A percentile compares a stretch with the other conserved stretches of the same genome.
phyloP scores from a whole-genome alignment of 768 basidiomycete species.

The Pleurotus platypus region DNA sequence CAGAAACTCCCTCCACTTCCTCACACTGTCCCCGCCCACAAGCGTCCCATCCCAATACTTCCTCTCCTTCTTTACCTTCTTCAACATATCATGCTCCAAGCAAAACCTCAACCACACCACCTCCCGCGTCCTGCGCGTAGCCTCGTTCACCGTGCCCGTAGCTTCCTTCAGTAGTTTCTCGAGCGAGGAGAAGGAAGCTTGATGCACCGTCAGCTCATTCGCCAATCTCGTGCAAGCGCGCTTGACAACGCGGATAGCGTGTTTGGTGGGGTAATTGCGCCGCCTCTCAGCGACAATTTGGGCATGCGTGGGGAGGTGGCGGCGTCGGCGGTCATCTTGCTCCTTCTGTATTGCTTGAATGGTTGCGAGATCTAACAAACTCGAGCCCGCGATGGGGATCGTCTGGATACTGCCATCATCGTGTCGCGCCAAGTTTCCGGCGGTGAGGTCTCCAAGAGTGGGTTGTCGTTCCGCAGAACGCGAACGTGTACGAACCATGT shows the following conservation, averaged over 20 bases:
- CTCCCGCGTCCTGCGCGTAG: slow-evolving; percentile 10
- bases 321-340: background rate
- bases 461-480: background rate
- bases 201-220: slow-evolving; percentile 11
- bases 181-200: slow-evolving; percentile 14
- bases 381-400: no score
- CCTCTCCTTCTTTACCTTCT: slow-evolving; percentile 19
- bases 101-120: slow-evolving; percentile 14
- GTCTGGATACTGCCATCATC: no score
- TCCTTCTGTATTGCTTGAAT: background rate
- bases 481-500: no score
- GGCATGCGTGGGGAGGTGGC: background rate
- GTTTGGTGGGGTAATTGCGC: slow-evolving; percentile 9
- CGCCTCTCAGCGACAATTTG: no score
- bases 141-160: slow-evolving; percentile 4
- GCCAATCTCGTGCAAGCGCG: slow-evolving; percentile 14
- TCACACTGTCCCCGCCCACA: background rate
- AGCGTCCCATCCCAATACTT: slow-evolving; percentile 26
- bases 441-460: background rate
- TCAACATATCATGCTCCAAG: slow-evolving; percentile 13
- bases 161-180: slow-evolving; percentile 13
- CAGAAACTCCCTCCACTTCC: background rate
- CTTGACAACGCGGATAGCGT: slow-evolving; percentile 16
- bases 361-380: no score
- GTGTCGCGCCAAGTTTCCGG: background rate